Base-by-base conservation (phyloP, 441 rosid genomes). In the Pelargonium citronellum region DNA sequence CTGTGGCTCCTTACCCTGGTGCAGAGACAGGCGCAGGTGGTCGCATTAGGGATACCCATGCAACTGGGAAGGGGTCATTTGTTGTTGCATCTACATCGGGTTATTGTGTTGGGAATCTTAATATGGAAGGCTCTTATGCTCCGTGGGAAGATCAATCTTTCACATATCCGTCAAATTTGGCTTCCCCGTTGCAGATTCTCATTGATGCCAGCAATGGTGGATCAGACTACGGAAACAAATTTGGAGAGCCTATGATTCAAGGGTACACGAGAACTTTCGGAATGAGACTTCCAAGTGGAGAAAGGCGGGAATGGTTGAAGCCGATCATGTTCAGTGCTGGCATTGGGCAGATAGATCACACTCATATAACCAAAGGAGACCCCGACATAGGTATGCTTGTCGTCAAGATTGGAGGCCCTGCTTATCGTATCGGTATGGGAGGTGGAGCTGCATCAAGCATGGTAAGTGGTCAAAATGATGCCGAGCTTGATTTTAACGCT, bases 11-110 rank as follows among this genome's bases (percentile, higher is more conserved):
- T 64, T 91, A 91, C 68, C 99, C 99, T 68, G 99, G 99, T 37
- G 96, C 99, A 61, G 97, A 94, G 82, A 94, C 99, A 0, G 99
- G 97, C 64, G 95, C 94, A 22, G 99, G 99, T 43, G 99, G 99
- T 67, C 85, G 99, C 62, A 90, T 94, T 12, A 89, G 99, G 77
- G 99, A 91, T 77, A 91, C 97, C 1, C 99, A 94, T 83, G 99
- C 99, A 22, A 94, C 97, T 13, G 99, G 97, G 74, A 81, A 88
- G 65, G 98, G 99, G 5, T 94, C 97, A 58, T 91, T 89, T 77
- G 96, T 94, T 37, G 85, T 87, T 79, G 99, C 92, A 69, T 73
- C 94, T 10, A 87, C 95, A 27, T 91, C 96, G 72, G 99, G 99
- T 67, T 94, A 94, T 73, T 85, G 91, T 80, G 91, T 88, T 55